Percentiles rank a stretch among this genome's conserved stretches.
These are phyloP conservation scores for Oryza rufipogon DNA, from an alignment of 176 grass and related monocot genomes.

Conservation along the genomic window DNA sequence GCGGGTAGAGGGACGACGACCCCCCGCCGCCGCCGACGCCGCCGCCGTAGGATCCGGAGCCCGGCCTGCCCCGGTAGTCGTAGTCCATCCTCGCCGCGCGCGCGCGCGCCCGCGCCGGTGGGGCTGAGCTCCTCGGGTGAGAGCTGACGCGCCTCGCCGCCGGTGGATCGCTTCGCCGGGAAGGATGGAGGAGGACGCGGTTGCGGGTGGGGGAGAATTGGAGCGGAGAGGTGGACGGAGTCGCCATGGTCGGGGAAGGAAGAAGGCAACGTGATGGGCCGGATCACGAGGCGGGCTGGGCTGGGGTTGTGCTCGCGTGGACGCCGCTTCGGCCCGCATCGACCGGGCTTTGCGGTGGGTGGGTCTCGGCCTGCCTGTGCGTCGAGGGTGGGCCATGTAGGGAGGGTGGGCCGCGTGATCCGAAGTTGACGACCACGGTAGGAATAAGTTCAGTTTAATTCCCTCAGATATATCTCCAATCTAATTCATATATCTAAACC, in stretches of 20 bases:
- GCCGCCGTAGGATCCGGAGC: conserved; percentile 43
- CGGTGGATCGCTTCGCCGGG: neutral
- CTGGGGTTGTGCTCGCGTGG: neutral
- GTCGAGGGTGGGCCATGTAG: neutral
- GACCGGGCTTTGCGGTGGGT: neutral
- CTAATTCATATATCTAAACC: too few relatives aligned
- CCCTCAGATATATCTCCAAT: too few relatives aligned
- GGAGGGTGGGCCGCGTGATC: neutral
- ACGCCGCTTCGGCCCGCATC: neutral
- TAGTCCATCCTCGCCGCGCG: conserved; percentile 45
- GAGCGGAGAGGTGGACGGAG: neutral
- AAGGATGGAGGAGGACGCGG: conserved; percentile 5
- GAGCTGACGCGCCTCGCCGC: neutral
- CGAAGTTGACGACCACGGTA: neutral
- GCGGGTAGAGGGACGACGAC: conserved; percentile 46
- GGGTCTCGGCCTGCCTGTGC: neutral
- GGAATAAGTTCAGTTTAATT: too few relatives aligned
- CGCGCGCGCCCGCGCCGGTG: neutral
- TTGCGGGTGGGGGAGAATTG: neutral
- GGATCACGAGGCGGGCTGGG: neutral
- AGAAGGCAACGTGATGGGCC: neutral
- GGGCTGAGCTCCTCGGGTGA: neutral
- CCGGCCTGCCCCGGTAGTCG: conserved; percentile 51
- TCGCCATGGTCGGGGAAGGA: neutral
- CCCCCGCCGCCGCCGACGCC: neutral